Base-by-base conservation (phyloP, 139 green algal species). In the Chlorella sp. region DNA sequence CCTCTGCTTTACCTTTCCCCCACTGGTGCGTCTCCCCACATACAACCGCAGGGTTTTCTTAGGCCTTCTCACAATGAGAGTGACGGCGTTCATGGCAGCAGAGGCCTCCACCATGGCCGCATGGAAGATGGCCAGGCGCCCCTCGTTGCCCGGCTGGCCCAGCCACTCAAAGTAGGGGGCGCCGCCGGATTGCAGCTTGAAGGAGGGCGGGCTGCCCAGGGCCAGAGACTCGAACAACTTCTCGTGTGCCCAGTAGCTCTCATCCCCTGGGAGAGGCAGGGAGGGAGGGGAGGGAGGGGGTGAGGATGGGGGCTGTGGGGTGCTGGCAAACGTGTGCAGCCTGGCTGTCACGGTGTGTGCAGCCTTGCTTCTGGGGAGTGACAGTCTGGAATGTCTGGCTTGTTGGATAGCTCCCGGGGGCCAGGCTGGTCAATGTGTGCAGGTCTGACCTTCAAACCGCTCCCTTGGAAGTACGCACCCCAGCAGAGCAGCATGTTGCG, bases 91-190 rank as follows among this genome's bases (percentile, higher is more conserved):
- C 57, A 48, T 86, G n/a, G 81, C n/a, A 0, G 14, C 18, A n/a
- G 42, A 48, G 9, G 79, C 42, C 12, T 85, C 79, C 18, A 30
- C 21, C 79, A 85, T 64, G 42, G 79, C 79, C 24, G 30, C 12
- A 15, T 85, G 79, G 79, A 85, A 85, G 42, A 22, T n/a, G 11
- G 32, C 15, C 30, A 36, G 32, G 42, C 79, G 79, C 42, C 3
- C 28, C 79, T 85, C 79, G 42, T 85, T 85, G 79, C 79, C 79
- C 1, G 79, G 30, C 42, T 40, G 42, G 36, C n/a, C 14, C 30
- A 85, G 79, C 81, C 81, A 86, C 40, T 86, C 57, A 40, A 71
- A 86, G n/a, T 75, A 86, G 19, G n/a, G 5, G 4, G 60, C n/a
- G 30, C 81, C 81, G 81, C 78, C 78, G 78, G 32, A 30, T 30